Evolutionary conservation across 176 grass and related monocot genomes (phyloP), one percentile per base, ranked within the genome.

Genomic region (Microstegium vimineum): DNA sequence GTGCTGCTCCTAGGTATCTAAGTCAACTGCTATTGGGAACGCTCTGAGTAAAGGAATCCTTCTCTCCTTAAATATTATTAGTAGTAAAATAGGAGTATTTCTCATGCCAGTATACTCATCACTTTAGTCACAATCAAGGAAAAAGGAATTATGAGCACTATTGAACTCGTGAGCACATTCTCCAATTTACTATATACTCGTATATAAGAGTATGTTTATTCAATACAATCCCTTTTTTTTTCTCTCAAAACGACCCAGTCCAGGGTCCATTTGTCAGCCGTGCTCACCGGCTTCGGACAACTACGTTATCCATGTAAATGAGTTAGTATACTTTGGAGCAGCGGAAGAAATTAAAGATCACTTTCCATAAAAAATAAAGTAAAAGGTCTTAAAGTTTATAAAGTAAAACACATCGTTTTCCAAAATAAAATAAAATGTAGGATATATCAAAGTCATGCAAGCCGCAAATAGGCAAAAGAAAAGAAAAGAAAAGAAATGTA

Each of bases 1-100:
- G 3, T 36, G 35, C 6, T 36, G 35, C n/a, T 36, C 35, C 35
- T 36, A 36, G 35, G n/a, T n/a, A n/a, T n/a, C n/a, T n/a, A n/a
- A n/a, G 87, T 89, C 87, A 89, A 85, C 82, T 71, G 14, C 74
- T 38, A 64, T 46, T 16, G n/a, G n/a, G n/a, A n/a, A n/a, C n/a
- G n/a, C n/a, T n/a, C n/a, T n/a, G n/a, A n/a, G n/a, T n/a, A 18
- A 20, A 22, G 34, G 77, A 81, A 71, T 81, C 87, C 0, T 38
- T 75, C 81, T 84, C 37, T 16, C 69, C n/a, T 67, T 35, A 83
- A 73, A 12, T 62, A 76, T 46, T 42, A 14, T 10, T 74, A 81
- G 6, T 42, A 18, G n/a, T n/a, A n/a, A n/a, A n/a, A n/a, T n/a
- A n/a, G n/a, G n/a, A n/a, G n/a, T n/a, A 62, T 25, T 64, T 20